A percentile compares a stretch with the other conserved stretches of the same genome.
phyloP scores from a whole-genome alignment of 768 basidiomycete genomes.

The Suillus cothurnatus region DNA sequence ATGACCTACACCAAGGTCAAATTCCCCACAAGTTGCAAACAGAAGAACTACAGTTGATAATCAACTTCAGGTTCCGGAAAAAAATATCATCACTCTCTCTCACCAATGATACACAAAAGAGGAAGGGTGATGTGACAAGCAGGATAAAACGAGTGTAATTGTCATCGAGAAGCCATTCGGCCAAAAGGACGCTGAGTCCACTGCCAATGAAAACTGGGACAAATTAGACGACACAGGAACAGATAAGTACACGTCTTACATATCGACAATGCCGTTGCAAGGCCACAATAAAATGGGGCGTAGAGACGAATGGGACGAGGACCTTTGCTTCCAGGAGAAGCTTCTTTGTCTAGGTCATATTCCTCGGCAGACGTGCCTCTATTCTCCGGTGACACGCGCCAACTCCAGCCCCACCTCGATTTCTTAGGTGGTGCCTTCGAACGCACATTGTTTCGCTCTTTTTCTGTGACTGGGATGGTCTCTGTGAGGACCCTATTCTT shows the following conservation, averaged over 20 bases:
- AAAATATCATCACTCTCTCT: constrained; percentile 30
- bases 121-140: constrained; percentile 62
- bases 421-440: constrained; percentile 5
- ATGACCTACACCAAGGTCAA: constrained; percentile 58
- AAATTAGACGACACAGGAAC: constrained; percentile 10
- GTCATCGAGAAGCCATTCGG: constrained; percentile 70
- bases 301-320: constrained; percentile 60
- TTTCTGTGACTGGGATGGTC: constrained; percentile 23
- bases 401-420: constrained; percentile 41
- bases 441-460: constrained; percentile 9
- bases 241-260: constrained; percentile 46
- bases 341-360: constrained; percentile 60
- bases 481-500: constrained; percentile 30
- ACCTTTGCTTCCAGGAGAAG: constrained; percentile 21
- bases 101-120: constrained; percentile 76
- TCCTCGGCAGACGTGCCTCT: neutral
- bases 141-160: constrained; percentile 65
- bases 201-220: constrained; percentile 68
- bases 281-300: constrained; percentile 72
- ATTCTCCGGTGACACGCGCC: constrained; percentile 43
- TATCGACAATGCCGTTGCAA: constrained; percentile 60
- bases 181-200: constrained; percentile 58
- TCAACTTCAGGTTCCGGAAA: constrained; percentile 13
- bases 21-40: constrained; percentile 66
- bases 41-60: constrained; percentile 58